phyloP scores from a whole-genome alignment of 176 grass and related monocot species.

The Triticum turgidum region DNA sequence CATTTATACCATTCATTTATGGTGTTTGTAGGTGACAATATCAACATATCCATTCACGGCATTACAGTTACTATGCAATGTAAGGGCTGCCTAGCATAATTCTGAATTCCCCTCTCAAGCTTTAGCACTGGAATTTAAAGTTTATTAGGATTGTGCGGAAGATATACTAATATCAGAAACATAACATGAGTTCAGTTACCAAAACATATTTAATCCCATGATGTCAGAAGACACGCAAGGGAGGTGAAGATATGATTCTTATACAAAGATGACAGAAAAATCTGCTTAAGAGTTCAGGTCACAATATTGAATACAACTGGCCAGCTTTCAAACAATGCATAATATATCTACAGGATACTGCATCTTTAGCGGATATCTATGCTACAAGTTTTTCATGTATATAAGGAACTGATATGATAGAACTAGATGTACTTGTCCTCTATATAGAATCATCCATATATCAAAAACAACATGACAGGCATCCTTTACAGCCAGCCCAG shows the following conservation, averaged over 20 bases:
- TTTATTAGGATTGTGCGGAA: neutral
- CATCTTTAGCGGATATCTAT: neutral
- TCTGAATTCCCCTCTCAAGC: neutral
- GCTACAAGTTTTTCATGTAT: neutral
- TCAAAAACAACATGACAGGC: neutral
- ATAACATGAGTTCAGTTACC: neutral
- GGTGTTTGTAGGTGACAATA: neutral
- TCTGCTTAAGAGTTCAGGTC: neutral
- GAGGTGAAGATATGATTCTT: neutral
- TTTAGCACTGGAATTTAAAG: neutral
- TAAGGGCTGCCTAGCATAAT: neutral
- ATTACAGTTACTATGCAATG: neutral
- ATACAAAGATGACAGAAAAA: neutral
- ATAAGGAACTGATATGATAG: neutral
- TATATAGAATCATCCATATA: slow-evolving; percentile 2
- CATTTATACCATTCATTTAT: neutral
- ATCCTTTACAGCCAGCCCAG: slow-evolving; percentile 16
- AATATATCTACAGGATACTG: neutral
- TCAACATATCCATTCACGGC: neutral
- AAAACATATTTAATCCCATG: neutral
- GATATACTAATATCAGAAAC: neutral
- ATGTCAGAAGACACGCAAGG: neutral
- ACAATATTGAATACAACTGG: neutral
- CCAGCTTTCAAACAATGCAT: neutral
- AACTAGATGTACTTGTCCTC: neutral